These are phyloP conservation scores for Candida pseudofarinosa DNA, from an alignment of 805 yeast species.

Conservation along the genomic window DNA sequence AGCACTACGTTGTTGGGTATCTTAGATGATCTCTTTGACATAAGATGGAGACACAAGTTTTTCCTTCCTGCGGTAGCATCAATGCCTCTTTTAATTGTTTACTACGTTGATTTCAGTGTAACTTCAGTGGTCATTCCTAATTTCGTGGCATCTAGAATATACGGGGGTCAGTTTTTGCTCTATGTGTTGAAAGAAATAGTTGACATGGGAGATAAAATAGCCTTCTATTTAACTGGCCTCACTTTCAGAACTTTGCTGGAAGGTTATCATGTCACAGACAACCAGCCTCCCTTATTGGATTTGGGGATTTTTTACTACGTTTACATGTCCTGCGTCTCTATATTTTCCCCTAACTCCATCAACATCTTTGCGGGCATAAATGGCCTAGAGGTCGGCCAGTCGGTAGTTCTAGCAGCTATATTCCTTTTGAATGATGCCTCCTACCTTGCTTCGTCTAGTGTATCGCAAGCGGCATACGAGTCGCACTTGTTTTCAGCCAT, in stretches of 20 bases:
- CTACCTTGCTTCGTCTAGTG: slow-evolving; percentile 47
- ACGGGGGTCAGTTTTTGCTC: slow-evolving; percentile 23
- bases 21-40: slow-evolving; percentile 91
- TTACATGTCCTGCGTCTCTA: slow-evolving; percentile 89
- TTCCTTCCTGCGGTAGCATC: slow-evolving; percentile 93
- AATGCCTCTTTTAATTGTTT: slow-evolving; percentile 84
- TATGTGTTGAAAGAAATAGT: slow-evolving; percentile 17
- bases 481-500: slow-evolving; percentile 81
- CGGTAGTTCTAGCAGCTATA: slow-evolving; percentile 68
- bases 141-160: slow-evolving; percentile 42
- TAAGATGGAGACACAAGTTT: slow-evolving; percentile 96
- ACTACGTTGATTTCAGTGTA: slow-evolving; percentile 90
- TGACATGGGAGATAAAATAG: slow-evolving; percentile 26
- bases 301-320: slow-evolving; percentile 75
- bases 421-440: slow-evolving; percentile 73
- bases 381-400: slow-evolving; percentile 95
- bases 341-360: slow-evolving; percentile 93
- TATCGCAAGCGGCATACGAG: slow-evolving; percentile 56
- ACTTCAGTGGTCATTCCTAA: slow-evolving; percentile 83
- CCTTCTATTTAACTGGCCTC: slow-evolving; percentile 32
- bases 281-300: slow-evolving; percentile 54
- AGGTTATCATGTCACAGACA: slow-evolving; percentile 34
- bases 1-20: slow-evolving; percentile 82
- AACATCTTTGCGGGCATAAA: slow-evolving; percentile 95
- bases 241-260: slow-evolving; percentile 33